phyloP scores from a whole-genome alignment of 2,329 filamentous ascomycete species.

The Nemania sp. region DNA sequence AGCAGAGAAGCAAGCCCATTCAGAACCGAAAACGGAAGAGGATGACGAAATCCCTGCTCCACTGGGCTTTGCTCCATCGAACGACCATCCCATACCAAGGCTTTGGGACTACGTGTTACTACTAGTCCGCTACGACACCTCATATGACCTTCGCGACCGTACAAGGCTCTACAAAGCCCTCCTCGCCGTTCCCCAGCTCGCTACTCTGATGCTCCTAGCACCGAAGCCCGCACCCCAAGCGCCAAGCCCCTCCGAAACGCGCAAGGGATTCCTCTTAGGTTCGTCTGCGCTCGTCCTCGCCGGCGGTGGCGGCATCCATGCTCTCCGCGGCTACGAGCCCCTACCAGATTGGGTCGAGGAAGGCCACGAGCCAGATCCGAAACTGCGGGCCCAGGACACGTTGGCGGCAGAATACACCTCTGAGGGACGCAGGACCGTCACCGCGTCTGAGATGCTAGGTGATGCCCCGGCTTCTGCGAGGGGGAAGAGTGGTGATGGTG shows the following conservation, averaged over 20 bases:
- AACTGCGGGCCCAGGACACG: slow-evolving; percentile 55
- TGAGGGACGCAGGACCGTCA: slow-evolving; percentile 48
- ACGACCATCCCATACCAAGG: slow-evolving; percentile 69
- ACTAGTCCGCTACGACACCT: slow-evolving; percentile 88
- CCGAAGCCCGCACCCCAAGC: slow-evolving; percentile 93
- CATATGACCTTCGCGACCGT: slow-evolving; percentile 91
- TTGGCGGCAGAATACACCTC: slow-evolving; percentile 44
- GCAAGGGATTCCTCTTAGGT: slow-evolving; percentile 77
- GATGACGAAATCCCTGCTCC: slow-evolving; percentile 33
- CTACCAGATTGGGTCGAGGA: slow-evolving; percentile 83
- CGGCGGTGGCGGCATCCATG: slow-evolving; percentile 71
- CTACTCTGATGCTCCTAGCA: slow-evolving; percentile 85
- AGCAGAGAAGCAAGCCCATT: slow-evolving; percentile 43
- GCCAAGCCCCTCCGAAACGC: slow-evolving; percentile 82
- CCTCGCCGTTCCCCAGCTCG: slow-evolving; percentile 81
- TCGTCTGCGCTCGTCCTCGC: slow-evolving; percentile 85
- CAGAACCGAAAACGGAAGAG: slow-evolving; percentile 34
- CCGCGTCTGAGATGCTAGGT: slow-evolving; percentile 68
- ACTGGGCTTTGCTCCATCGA: slow-evolving; percentile 42
- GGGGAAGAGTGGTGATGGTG: slow-evolving; percentile 55
- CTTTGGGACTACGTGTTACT: slow-evolving; percentile 86
- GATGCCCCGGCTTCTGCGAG: slow-evolving; percentile 54
- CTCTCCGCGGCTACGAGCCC: slow-evolving; percentile 75
- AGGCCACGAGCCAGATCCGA: slow-evolving; percentile 77
- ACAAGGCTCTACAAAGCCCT: slow-evolving; percentile 86